These are phyloP conservation scores for Magnolia officinalis DNA, from an alignment of 164 flowering plant species.

Conservation along the genomic window DNA sequence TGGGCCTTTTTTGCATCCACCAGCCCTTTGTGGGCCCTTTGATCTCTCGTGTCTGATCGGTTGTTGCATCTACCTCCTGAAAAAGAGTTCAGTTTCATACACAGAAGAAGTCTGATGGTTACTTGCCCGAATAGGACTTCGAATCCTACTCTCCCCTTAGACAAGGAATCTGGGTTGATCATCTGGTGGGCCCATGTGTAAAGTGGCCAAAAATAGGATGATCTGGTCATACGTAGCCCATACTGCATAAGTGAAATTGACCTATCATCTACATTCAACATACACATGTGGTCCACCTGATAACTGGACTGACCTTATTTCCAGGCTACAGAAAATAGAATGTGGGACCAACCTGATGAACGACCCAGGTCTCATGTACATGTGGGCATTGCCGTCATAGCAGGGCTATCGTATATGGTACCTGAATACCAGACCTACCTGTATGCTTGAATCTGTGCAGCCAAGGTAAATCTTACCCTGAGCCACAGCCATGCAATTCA, in stretches of 20 bases:
- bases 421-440: conserved; percentile 36
- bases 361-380: neutral
- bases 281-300: too few relatives aligned
- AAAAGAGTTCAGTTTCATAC: conserved; percentile 7
- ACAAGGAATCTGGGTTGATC: neutral
- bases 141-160: too few relatives aligned
- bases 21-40: conserved; percentile 58
- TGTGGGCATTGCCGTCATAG: neutral
- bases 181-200: neutral
- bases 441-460: conserved; percentile 72
- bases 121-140: neutral
- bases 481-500: conserved; percentile 40
- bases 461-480: conserved; percentile 63
- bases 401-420: neutral
- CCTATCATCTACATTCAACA: neutral
- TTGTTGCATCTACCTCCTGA: conserved; percentile 50
- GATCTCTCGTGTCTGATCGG: conserved; percentile 47
- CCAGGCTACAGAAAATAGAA: neutral
- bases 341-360: neutral
- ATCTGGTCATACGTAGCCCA: neutral
- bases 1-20: conserved; percentile 48
- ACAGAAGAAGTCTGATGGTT: neutral
- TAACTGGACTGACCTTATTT: too few relatives aligned
- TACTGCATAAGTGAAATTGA: neutral
- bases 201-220: neutral